A percentile compares a stretch with the other conserved stretches of the same genome.
Evolutionary conservation across 2,329 filamentous ascomycete species (phyloP).

Genomic region (Dactylellina cionopaga): DNA sequence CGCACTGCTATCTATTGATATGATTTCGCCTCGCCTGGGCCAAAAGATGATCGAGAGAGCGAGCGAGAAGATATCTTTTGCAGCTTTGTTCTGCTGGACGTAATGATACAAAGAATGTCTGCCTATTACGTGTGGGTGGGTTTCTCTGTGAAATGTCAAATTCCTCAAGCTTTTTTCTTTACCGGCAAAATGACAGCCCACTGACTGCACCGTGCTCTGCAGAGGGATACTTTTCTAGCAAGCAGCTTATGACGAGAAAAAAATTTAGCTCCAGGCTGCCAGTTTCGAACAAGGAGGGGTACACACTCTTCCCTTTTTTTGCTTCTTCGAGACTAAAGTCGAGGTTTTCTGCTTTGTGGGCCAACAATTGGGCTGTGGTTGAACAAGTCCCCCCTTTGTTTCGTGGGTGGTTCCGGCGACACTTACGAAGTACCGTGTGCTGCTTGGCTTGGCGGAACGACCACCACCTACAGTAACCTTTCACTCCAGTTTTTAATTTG

Average conservation of each 20-base stretch:
- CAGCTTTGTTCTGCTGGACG: slow-evolving; percentile 42
- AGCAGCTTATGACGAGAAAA: slow-evolving; percentile 52
- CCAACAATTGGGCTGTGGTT: slow-evolving; percentile 1
- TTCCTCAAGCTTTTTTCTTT: slow-evolving; percentile 35
- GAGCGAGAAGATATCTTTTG: slow-evolving; percentile 19
- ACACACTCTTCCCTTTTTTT: slow-evolving; percentile 21
- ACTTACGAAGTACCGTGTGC: too few relatives aligned
- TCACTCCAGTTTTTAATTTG: slow-evolving; percentile 33
- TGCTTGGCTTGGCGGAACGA: slow-evolving; percentile 25
- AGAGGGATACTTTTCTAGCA: too few relatives aligned
- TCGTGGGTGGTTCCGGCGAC: slow-evolving; percentile 40
- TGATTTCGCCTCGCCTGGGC: slow-evolving; percentile 28
- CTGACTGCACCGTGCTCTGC: not conserved
- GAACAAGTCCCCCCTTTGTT: slow-evolving; percentile 38
- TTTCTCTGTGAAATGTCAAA: slow-evolving; percentile 12
- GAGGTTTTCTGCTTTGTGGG: too few relatives aligned
- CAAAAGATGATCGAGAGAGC: slow-evolving; percentile 6
- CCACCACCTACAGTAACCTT: slow-evolving; percentile 21
- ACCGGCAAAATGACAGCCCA: slow-evolving; percentile 47
- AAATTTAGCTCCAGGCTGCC: slow-evolving; percentile 54
- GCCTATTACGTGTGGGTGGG: slow-evolving; percentile 44
- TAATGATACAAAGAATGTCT: slow-evolving; percentile 49
- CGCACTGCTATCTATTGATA: not conserved
- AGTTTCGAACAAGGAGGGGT: slow-evolving; percentile 42
- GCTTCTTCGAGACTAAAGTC: too few relatives aligned